Evolutionary conservation across 805 yeast genomes (phyloP).

Genomic region (Ogataea neopini): DNA sequence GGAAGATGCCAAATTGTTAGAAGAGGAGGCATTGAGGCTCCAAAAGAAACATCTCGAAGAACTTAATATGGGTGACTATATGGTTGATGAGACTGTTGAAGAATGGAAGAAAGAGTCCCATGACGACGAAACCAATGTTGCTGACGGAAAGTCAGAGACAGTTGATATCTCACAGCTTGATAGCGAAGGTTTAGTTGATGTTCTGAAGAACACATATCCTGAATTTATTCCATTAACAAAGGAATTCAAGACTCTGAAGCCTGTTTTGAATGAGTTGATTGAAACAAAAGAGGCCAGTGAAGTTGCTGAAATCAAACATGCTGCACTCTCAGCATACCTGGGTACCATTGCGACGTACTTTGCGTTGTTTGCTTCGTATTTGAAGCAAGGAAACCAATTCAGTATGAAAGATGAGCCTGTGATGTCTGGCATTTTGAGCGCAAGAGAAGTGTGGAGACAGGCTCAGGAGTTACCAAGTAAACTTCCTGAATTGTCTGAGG

Average conservation of each 20-base stretch:
- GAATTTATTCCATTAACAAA: constrained; percentile 77
- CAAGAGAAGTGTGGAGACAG: constrained; percentile 89
- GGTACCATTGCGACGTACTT: constrained; percentile 80
- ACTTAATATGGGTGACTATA: constrained; percentile 69
- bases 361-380: constrained; percentile 63
- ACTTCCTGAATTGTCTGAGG: constrained; percentile 27
- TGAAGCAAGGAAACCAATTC: constrained; percentile 49
- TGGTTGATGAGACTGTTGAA: constrained; percentile 75
- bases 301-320: constrained; percentile 50
- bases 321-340: constrained; percentile 76
- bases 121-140: constrained; percentile 43
- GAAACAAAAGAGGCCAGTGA: constrained; percentile 34
- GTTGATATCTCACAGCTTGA: constrained; percentile 53
- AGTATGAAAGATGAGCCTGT: constrained; percentile 84
- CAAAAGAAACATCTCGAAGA: constrained; percentile 81
- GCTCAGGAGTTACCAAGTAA: constrained; percentile 52
- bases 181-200: constrained; percentile 49
- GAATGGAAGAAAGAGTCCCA: constrained; percentile 64
- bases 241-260: constrained; percentile 52
- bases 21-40: constrained; percentile 83
- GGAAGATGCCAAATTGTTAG: constrained; percentile 74
- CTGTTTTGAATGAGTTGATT: constrained; percentile 41
- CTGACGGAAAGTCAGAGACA: constrained; percentile 34
- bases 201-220: constrained; percentile 69
- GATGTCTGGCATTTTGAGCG: constrained; percentile 80